Evolutionary conservation across 352 stramenopile genomes (phyloP), one percentile per base, ranked within the genome.

Genomic region (Phytophthora lateralis): DNA sequence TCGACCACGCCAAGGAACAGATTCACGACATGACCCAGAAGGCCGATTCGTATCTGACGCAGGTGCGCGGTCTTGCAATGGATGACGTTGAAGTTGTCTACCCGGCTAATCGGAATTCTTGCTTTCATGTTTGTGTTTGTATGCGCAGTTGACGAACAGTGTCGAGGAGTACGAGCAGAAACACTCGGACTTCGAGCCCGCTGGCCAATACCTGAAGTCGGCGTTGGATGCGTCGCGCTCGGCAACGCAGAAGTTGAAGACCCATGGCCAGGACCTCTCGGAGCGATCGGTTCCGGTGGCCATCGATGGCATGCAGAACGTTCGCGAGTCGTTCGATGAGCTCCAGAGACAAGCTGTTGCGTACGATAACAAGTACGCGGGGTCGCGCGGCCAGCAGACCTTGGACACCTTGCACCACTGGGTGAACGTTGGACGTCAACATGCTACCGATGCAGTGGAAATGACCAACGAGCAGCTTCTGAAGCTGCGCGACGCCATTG

Each of bases 291-390:
- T 90, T 32, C 55, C 78, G 12, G 65, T 75, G 14, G 80, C 79
- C 2, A 54, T 88, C 21, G 65, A 78, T 15, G 66, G 76, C 32
- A 76, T 91, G 29, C 14, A 57, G 7, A 50, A 76, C 41, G 71
- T 84, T 34, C 72, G 81, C 12, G 61, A 85, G 1, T 63, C 62
- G 9, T 60, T 91, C 8, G 70, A 68, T 30, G 35, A 63, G 2
- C 60, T 79, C 4, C 49, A 89, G 64, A 43, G 72, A 18, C 69
- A 75, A 61, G 80, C 82, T 0, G 52, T 75, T 7, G 68, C 65
- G 6, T 91, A 89, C 49, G 82, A 90, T 61, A 20, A 67, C 41
- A 91, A 91, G 67, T 87, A 85, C 43, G 27, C 63, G 5, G 54
- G 34, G 3, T 77, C 70, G 26, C 63, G 41, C 3, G 71, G 71